Evolutionary conservation across 768 basidiomycete genomes (phyloP), one percentile per base, ranked within the genome.

Genomic region (Boletus reticulatus): DNA sequence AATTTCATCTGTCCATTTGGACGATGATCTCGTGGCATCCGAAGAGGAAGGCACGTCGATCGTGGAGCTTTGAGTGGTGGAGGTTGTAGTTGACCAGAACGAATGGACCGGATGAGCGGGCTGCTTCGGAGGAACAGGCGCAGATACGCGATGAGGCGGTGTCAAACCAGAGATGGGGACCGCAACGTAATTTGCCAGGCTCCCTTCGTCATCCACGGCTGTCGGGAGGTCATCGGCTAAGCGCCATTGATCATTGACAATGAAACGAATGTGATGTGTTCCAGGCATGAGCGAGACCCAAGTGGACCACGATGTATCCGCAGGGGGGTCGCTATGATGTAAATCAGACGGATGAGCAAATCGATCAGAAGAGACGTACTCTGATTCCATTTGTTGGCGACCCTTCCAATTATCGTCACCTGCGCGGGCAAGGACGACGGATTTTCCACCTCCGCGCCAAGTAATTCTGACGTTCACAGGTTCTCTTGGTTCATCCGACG

Each of bases 201-300:
- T 89, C 32, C 96, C 96, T 64, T 94, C 90, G 68, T 98, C 94
- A 67, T 94, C 93, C 45, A 95, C 93, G 1, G 93, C 93, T 24
- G 89, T 87, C 7, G 91, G 89, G n/a, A 87, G 79, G 59, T 90
- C 84, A 59, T 87, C 81, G 3, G 88, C 83, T 8, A 89, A 83
- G 57, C 88, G 83, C 85, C 88, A 93, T 44, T 85, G 82, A 45
- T 89, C 91, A 69, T 98, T 96, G 57, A 98, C 91, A 60, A 98
- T 83, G 78, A 97, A 98, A 55, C 94, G 92, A 68, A 98, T 80
- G 60, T 94, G 91, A 67, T 98, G 94, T 0, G 94, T 94, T 16
- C 96, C 96, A 0, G 94, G 93, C 11, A 84, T 83, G 1, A 98
- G 82, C 6, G 76, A 64, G 27, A 86, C 73, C 62, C 67, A 68